These are phyloP conservation scores for Phialemoniopsis sp. DNA, from an alignment of 2,329 filamentous ascomycete genomes.

Conservation along the genomic window DNA sequence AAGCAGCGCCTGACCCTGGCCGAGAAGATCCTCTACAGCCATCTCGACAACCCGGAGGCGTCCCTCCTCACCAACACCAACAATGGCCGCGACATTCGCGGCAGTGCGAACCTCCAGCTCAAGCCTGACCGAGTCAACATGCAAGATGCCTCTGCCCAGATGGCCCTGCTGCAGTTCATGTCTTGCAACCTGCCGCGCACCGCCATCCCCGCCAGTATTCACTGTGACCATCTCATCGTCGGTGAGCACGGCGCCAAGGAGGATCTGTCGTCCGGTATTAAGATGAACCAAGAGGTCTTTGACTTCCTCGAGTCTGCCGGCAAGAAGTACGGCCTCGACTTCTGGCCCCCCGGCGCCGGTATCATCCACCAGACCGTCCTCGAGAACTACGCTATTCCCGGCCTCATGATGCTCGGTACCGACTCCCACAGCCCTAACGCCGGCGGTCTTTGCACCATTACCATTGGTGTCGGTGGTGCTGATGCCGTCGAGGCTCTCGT, in stretches of 20 bases:
- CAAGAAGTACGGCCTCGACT: constrained; percentile 90
- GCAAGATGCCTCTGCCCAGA: constrained; percentile 98
- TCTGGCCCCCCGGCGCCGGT: constrained; percentile 89
- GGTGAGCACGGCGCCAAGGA: constrained; percentile 84
- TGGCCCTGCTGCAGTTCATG: constrained; percentile 99
- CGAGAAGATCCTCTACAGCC: constrained; percentile 97
- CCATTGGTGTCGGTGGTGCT: constrained; percentile 94
- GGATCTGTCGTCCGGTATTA: constrained; percentile 80
- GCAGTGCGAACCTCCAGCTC: constrained; percentile 89
- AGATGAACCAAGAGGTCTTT: constrained; percentile 94
- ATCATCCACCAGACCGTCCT: constrained; percentile 98
- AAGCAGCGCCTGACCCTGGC: constrained; percentile 72
- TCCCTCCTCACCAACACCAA: constrained; percentile 78
- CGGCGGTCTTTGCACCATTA: constrained; percentile 88
- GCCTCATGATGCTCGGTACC: constrained; percentile 97
- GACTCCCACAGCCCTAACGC: constrained; percentile 97
- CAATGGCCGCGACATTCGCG: constrained; percentile 79
- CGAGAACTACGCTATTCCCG: constrained; percentile 96
- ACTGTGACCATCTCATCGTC: constrained; percentile 99
- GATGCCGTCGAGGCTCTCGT: constrained; percentile 97
- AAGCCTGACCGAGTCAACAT: constrained; percentile 97
- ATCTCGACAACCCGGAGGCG: constrained; percentile 85
- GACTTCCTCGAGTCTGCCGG: constrained; percentile 93
- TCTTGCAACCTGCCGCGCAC: constrained; percentile 85
- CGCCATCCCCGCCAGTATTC: constrained; percentile 92